phyloP scores from a whole-genome alignment of 2,329 filamentous ascomycete genomes.

The Cercospora sesami region DNA sequence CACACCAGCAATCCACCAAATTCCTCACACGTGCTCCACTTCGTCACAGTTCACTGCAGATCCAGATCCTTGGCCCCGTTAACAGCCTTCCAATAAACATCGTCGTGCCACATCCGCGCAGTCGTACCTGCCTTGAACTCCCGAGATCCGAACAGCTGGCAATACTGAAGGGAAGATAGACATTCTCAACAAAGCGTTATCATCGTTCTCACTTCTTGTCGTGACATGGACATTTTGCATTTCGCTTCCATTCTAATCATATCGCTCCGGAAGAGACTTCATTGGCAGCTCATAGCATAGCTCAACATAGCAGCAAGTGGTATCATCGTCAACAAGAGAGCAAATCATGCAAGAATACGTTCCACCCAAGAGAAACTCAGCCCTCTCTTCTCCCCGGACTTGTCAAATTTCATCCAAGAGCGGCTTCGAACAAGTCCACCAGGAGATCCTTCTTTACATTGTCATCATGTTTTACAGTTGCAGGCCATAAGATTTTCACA shows the following conservation, averaged over 20 bases:
- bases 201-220: not conserved
- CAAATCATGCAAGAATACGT: conserved; percentile 9
- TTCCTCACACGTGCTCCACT: conserved; percentile 10
- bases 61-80: not conserved
- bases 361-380: not conserved
- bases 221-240: not conserved
- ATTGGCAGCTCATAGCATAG: not conserved
- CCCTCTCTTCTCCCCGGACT: not conserved
- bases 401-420: not conserved
- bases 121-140: not conserved
- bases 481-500: not conserved
- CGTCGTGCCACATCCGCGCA: not conserved
- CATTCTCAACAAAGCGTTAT: too few species aligned
- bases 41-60: not conserved
- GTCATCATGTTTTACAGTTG: conserved; percentile 32
- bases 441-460: conserved; percentile 27
- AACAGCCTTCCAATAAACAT: not conserved
- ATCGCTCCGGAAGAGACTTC: not conserved
- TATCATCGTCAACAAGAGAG: conserved; percentile 5
- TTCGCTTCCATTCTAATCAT: conserved; percentile 1
- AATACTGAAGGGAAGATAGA: not conserved
- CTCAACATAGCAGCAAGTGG: not conserved
- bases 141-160: not conserved
- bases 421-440: not conserved
- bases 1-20: not conserved